Conservation (phyloP, 2,329 filamentous ascomycete genomes). For the Pseudogymnoascus sp. region DNA sequence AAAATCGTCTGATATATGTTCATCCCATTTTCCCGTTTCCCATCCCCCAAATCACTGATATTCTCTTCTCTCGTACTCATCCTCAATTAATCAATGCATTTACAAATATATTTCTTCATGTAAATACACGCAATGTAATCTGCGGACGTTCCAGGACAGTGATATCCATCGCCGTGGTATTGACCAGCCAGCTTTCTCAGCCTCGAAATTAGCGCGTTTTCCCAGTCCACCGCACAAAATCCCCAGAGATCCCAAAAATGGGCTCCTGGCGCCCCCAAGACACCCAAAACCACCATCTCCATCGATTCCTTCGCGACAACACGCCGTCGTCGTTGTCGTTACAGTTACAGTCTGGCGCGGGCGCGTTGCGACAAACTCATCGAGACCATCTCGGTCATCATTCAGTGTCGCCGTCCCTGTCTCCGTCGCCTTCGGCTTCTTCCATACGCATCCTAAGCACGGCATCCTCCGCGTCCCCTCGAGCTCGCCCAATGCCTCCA, state of each 20-base stretch:
- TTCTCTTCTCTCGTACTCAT: background rate
- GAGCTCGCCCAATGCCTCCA: slow-evolving; percentile 20
- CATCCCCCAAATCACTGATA: background rate
- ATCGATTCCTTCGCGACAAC: slow-evolving; percentile 8
- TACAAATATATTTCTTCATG: background rate
- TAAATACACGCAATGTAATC: background rate
- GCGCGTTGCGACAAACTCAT: background rate
- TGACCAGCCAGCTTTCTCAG: background rate
- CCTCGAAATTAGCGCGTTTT: slow-evolving; percentile 11
- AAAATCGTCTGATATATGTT: background rate
- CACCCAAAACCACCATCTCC: background rate
- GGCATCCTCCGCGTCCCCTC: slow-evolving; percentile 16
- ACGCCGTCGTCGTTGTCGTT: background rate
- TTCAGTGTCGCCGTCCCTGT: slow-evolving; percentile 5
- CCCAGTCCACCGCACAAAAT: background rate
- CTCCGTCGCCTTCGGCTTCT: slow-evolving; percentile 18
- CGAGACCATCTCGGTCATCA: slow-evolving; percentile 6
- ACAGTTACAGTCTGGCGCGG: background rate
- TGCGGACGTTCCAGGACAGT: background rate
- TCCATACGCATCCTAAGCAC: slow-evolving; percentile 18
- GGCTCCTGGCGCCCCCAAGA: background rate
- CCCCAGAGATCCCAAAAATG: slow-evolving; percentile 3
- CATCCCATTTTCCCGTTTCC: background rate
- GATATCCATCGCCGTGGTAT: background rate
- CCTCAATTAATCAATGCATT: background rate